These are phyloP conservation scores for Rhizopus arrhizus DNA, from an alignment of 371 early-diverging fungal species.

Conservation along the genomic window DNA sequence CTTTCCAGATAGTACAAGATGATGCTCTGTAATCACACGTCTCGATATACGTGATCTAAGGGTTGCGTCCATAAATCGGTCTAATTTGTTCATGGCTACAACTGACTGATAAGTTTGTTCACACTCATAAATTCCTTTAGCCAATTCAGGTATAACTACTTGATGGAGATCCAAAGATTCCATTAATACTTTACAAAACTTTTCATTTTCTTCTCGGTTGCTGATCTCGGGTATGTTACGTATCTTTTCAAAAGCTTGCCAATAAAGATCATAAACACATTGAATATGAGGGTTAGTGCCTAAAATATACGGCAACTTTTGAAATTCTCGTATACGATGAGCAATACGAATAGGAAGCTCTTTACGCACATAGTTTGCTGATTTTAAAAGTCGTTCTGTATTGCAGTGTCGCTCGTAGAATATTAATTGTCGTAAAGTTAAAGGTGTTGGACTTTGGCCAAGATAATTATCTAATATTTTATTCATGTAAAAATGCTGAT, in stretches of 20 bases:
- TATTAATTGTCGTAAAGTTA: slow-evolving; percentile 82
- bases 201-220: slow-evolving; percentile 69
- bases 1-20: slow-evolving; percentile 66
- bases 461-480: slow-evolving; percentile 75
- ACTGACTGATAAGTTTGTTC: slow-evolving; percentile 45
- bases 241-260: slow-evolving; percentile 80
- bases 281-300: slow-evolving; percentile 83
- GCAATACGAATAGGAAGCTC: slow-evolving; percentile 88
- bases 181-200: slow-evolving; percentile 69
- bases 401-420: slow-evolving; percentile 80
- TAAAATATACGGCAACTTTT: slow-evolving; percentile 79
- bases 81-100: slow-evolving; percentile 58
- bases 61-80: slow-evolving; percentile 80
- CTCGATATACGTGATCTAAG: slow-evolving; percentile 81
- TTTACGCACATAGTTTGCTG: slow-evolving; percentile 81
- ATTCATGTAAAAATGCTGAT: slow-evolving; percentile 73
- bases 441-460: slow-evolving; percentile 66
- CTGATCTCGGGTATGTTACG: slow-evolving; percentile 63
- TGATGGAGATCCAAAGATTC: slow-evolving; percentile 68
- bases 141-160: slow-evolving; percentile 80
- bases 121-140: slow-evolving; percentile 78
- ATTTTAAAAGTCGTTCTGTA: slow-evolving; percentile 69
- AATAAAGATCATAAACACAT: slow-evolving; percentile 76
- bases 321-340: slow-evolving; percentile 82
- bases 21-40: slow-evolving; percentile 84